phyloP scores from a whole-genome alignment of 805 yeast genomes.

The Pichia nanzhaoensis region DNA sequence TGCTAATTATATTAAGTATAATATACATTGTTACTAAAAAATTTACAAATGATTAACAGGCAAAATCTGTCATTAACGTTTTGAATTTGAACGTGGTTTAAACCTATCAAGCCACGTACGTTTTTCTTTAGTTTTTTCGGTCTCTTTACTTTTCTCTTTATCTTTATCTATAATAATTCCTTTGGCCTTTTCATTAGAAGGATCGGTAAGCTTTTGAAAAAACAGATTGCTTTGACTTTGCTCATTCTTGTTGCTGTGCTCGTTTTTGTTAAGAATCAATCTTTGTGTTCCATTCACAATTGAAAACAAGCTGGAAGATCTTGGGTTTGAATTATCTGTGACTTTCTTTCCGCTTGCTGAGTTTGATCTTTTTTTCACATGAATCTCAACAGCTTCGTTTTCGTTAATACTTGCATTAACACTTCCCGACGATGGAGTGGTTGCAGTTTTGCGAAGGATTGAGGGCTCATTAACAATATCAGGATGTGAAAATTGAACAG shows the following conservation, averaged over 20 bases:
- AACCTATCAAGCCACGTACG: constrained; percentile 41
- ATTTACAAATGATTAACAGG: background rate
- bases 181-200: background rate
- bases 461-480: constrained; percentile 4
- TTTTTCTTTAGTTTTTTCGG: constrained; percentile 12
- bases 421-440: constrained; percentile 1
- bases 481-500: constrained; percentile 1
- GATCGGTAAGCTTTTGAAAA: background rate
- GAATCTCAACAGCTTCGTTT: constrained; percentile 1
- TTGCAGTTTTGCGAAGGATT: constrained; percentile 7
- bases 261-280: background rate
- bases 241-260: background rate
- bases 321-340: background rate
- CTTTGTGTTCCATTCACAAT: background rate
- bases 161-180: no score
- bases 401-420: constrained; percentile 11
- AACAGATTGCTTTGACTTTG: background rate
- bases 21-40: constrained; percentile 1
- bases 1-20: background rate
- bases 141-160: background rate
- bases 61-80: no score
- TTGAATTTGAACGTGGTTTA: constrained; percentile 28
- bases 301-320: constrained; percentile 1
- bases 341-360: background rate
- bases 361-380: constrained; percentile 2